Base-by-base conservation (phyloP, 805 yeast genomes). In the Debaryomyces prosopidis region DNA sequence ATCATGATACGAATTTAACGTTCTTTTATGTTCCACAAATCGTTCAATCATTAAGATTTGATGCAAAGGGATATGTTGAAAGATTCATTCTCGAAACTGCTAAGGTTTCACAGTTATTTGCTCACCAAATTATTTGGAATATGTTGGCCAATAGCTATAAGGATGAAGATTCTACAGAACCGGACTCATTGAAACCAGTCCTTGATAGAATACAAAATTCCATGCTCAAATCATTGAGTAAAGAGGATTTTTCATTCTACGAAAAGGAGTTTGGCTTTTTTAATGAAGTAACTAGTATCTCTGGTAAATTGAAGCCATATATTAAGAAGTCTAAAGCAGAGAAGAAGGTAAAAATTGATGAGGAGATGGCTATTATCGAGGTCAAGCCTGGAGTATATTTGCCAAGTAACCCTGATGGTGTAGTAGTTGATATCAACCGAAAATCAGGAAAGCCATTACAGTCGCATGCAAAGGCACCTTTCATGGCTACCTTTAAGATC, bases 51-150 rank as follows among this genome's bases (percentile, higher is more conserved):
- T 75, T 94, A 54, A 79, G 98, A 51, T 85, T 84, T 62, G 99
- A 94, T 62, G 66, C 66, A 9, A 71, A 80, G 37, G 98, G 97
- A 0, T 91, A 89, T 56, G 95, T 92, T 37, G 89, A 88, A 55
- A 78, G 89, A 54, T 89, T 87, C 60, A 90, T 94, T 51, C 69
- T 92, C 45, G 98, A 94, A 62, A 89, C 97, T 1, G 97, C 96
- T 1, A 84, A 86, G 59, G 88, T 90, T 11, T 85, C 94, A 20
- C 95, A 88, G 53, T 72, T 92, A 50, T 94, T 94, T 74, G 91
- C 98, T 0, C 99, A 94, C 65, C 99, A 94, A 66, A 91, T 94
- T 52, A 89, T 94, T 44, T 94, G 99, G 99, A 94, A 94, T 59
- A 89, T 94, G 87, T 68, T 86, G 58, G 98, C 99, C 1, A 94